Evolutionary conservation across 129 eudicot genomes (phyloP), one percentile per base, ranked within the genome.

Genomic region (Tanacetum coccineum): DNA sequence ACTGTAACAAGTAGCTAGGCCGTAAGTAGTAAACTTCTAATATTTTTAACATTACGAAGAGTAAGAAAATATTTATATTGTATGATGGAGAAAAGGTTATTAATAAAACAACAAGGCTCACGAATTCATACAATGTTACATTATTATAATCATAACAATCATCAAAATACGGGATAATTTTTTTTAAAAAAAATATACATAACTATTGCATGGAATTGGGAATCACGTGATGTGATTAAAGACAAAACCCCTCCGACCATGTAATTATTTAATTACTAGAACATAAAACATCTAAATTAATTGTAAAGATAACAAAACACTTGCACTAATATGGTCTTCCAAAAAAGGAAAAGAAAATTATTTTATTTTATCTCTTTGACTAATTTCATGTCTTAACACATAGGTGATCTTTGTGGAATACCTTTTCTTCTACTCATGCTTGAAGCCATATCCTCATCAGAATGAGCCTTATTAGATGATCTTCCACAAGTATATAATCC

Each of bases 201-300:
- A 77, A 81, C 82, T 66, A 72, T 74, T 65, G 79, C 87, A 82
- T 81, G 90, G 96, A 86, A 80, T 66, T 84, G 87, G 87, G 86
- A 88, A 79, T 77, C 97, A 94, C 88, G 97, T 94, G 99, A 83
- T 77, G 87, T 83, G 92, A 82, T 84, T 74, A 88, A n/a, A 82
- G 88, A 86, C 91, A 82, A 90, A 80, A 85, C 71, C 81, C 84
- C 75, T 76, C 95, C 96, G 93, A 89, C 99, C 91, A 80, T 79
- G 87, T 78, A 64, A 66, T 76, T 84, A 78, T 71, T 51, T 61
- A 58, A 60, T 36, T 36, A 36, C 70, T 70, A 60, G 9, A 79
- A 64, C 83, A 71, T 74, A 67, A 58, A 68, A 64, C 68, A 66
- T 25, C 66, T 54, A 54, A 62, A 59, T 52, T 53, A 36, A 61